Conservation (phyloP, 768 basidiomycete species). For the Termitomyces sp. region DNA sequence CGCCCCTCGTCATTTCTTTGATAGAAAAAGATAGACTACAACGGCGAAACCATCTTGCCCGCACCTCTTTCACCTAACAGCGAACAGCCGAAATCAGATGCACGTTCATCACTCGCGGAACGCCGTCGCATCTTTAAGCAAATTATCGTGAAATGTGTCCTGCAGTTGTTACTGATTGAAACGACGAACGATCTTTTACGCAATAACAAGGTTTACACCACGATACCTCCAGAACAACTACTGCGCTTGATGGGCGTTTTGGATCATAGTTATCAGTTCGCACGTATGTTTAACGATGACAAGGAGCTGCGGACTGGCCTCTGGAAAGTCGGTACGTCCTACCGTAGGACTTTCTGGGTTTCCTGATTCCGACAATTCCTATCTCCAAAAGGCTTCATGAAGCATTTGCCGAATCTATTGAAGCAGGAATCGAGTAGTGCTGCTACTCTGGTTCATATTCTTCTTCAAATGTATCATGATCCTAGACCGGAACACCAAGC, state of each 20-base stretch:
- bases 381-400: slow-evolving; percentile 83
- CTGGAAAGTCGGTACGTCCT: slow-evolving; percentile 95
- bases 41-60: slow-evolving; percentile 68
- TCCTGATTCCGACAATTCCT: not conserved
- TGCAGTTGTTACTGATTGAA: slow-evolving; percentile 94
- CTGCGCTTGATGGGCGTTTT: slow-evolving; percentile 92
- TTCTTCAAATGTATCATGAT: slow-evolving; percentile 93
- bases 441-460: slow-evolving; percentile 86
- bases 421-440: slow-evolving; percentile 99
- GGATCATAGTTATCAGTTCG: slow-evolving; percentile 97
- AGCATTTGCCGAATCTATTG: slow-evolving; percentile 93
- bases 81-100: slow-evolving; percentile 42
- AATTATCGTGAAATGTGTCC: slow-evolving; percentile 99
- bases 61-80: slow-evolving; percentile 82
- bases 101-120: slow-evolving; percentile 54
- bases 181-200: slow-evolving; percentile 94
- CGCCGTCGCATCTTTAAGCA: slow-evolving; percentile 91
- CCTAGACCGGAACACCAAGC: slow-evolving; percentile 82
- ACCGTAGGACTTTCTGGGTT: not conserved
- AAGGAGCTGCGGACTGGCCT: slow-evolving; percentile 93
- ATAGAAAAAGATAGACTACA: slow-evolving; percentile 40
- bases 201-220: slow-evolving; percentile 85
- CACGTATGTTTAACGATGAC: slow-evolving; percentile 95
- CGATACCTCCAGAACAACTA: slow-evolving; percentile 91
- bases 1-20: not conserved